Evolutionary conservation across 768 basidiomycete species (phyloP).

Genomic region (Lentinula boryana): DNA sequence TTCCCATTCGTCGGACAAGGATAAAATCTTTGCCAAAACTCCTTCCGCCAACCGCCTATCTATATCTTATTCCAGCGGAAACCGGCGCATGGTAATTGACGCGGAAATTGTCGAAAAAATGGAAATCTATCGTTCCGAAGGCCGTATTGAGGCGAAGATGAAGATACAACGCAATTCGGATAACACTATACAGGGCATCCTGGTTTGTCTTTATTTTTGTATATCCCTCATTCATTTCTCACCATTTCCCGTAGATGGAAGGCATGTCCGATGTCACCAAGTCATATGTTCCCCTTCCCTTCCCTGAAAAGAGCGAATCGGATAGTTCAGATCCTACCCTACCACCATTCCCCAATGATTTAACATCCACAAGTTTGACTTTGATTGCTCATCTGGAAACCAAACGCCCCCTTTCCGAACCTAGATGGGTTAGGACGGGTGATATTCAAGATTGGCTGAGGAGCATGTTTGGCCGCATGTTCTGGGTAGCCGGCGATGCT

Average conservation of each 20-base stretch:
- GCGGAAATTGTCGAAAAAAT: constrained; percentile 81
- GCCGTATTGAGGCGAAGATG: constrained; percentile 78
- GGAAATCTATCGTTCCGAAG: constrained; percentile 74
- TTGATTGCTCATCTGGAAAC: constrained; percentile 80
- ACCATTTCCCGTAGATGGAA: constrained; percentile 51
- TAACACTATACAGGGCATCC: constrained; percentile 61
- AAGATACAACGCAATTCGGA: constrained; percentile 51
- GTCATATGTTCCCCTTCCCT: constrained; percentile 52
- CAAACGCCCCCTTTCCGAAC: constrained; percentile 84
- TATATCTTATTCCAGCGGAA: constrained; percentile 90
- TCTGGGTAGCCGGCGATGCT: constrained; percentile 78
- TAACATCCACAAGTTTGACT: constrained; percentile 50
- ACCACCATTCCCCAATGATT: constrained; percentile 61
- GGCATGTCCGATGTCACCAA: constrained; percentile 65
- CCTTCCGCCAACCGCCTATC: constrained; percentile 86
- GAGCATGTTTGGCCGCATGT: constrained; percentile 84
- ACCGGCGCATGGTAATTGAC: constrained; percentile 81
- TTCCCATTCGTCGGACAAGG: constrained; percentile 26
- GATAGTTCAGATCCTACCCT: constrained; percentile 55
- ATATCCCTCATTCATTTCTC: constrained; percentile 1
- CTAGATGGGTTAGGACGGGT: constrained; percentile 95
- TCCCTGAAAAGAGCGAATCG: constrained; percentile 34
- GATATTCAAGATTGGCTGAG: constrained; percentile 92
- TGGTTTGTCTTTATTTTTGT: constrained; percentile 42
- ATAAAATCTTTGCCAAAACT: constrained; percentile 33